A percentile compares a stretch with the other conserved stretches of the same genome.
Evolutionary conservation across 129 eudicot species (phyloP).

Genomic region (Lactuca saligna): DNA sequence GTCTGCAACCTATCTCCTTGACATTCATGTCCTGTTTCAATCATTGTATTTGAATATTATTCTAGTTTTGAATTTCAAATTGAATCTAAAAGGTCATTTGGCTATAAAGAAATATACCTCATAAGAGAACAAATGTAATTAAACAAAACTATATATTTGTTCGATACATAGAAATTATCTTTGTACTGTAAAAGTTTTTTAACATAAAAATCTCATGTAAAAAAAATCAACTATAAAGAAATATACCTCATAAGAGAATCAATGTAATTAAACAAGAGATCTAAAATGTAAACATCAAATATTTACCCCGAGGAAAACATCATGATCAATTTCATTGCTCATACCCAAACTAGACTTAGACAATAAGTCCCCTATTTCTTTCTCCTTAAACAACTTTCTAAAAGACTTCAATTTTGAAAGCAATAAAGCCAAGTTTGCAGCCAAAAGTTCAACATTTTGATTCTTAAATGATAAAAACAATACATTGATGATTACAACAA

Average conservation of each 20-base stretch:
- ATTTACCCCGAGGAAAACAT: too few relatives aligned
- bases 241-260: neutral
- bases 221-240: slow-evolving; percentile 20
- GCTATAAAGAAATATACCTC: too few relatives aligned
- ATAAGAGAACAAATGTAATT: too few relatives aligned
- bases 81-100: too few relatives aligned
- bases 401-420: slow-evolving; percentile 61
- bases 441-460: slow-evolving; percentile 54
- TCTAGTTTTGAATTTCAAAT: too few relatives aligned
- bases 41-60: too few relatives aligned
- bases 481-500: slow-evolving; percentile 7
- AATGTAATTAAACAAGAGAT: neutral
- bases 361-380: slow-evolving; percentile 46
- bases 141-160: too few relatives aligned
- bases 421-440: slow-evolving; percentile 62
- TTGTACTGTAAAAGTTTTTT: too few relatives aligned
- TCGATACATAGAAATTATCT: too few relatives aligned
- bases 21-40: too few relatives aligned
- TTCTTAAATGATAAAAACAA: slow-evolving; percentile 57
- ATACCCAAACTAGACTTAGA: slow-evolving; percentile 50
- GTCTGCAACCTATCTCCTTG: too few relatives aligned
- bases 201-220: too few relatives aligned
- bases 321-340: slow-evolving; percentile 52
- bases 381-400: slow-evolving; percentile 52
- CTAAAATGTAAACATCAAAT: neutral